Base-by-base conservation (phyloP, 768 basidiomycete genomes). In the Tulasnella calospora region DNA sequence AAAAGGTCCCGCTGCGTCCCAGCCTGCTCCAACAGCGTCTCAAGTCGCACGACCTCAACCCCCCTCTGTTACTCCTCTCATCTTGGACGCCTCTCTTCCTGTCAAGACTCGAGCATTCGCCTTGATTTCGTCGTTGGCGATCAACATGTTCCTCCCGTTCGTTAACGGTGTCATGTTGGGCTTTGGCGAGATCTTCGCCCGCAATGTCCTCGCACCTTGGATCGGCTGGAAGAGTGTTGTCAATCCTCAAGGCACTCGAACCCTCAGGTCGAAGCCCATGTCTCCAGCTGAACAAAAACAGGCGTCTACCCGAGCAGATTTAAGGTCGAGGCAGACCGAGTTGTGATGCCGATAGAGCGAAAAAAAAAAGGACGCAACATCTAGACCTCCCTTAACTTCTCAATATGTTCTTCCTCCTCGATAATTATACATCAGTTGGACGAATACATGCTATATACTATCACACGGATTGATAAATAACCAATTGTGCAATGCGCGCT, bases 81-180 rank as follows among this genome's bases (percentile, higher is more conserved):
- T 94, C 71, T 93, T 93, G 84, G 91, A 94, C 84, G 83, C 87
- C 33, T 86, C 89, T 40, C 86, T 95, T 71, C 89, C 92, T 47
- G 86, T 86, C 73, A 89, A 89, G 80, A 91, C 92, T 41, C 90
- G 94, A 74, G 82, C 89, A 70, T 89, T 88, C 55, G 92, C 94
- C 12, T 83, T 94, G 74, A 84, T 91, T 76, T 91, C 93, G 21
- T 90, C 92, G 33, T 83, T 95, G 80, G 92, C 92, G 36, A 93
- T 97, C 83, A 96, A 97, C 83, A 83, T 97, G 80, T 83, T 93
- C 0, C 87, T 97, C 51, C 95, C 95, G 0, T 97, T 97, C 84
- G 88, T 97, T 12, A 97, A 96, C 80, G 95, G 95, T 27, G 93
- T 97, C 78, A 97, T 97, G 95, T 89, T 96, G 73, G 95, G 95